A percentile compares a stretch with the other conserved stretches of the same genome.
These are phyloP conservation scores for Escovopsis sp. DNA, from an alignment of 2,329 filamentous ascomycete genomes.

Conservation along the genomic window DNA sequence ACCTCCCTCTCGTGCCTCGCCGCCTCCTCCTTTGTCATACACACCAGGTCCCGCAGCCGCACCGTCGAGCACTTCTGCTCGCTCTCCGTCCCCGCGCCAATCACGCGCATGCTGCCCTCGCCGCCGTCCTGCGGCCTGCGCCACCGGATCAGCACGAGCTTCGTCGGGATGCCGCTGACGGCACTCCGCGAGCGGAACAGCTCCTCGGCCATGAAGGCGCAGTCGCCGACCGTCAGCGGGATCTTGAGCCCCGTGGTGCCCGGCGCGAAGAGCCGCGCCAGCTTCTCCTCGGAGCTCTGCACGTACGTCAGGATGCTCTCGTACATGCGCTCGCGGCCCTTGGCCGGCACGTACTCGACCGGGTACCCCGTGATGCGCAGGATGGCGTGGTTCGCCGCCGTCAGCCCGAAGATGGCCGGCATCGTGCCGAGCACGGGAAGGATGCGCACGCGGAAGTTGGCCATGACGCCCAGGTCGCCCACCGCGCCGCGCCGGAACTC, in stretches of 20 bases:
- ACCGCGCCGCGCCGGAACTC: slow-evolving; percentile 79
- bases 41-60: slow-evolving; percentile 57
- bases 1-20: slow-evolving; percentile 66
- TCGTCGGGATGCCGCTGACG: slow-evolving; percentile 66
- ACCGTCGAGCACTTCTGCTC: slow-evolving; percentile 67
- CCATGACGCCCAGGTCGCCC: slow-evolving; percentile 72
- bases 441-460: slow-evolving; percentile 90
- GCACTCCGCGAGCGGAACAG: slow-evolving; percentile 72
- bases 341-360: slow-evolving; percentile 65
- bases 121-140: slow-evolving; percentile 46
- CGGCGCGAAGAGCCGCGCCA: slow-evolving; percentile 34
- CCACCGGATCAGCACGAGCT: slow-evolving; percentile 74
- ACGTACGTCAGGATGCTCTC: slow-evolving; percentile 64
- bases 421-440: slow-evolving; percentile 90
- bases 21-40: slow-evolving; percentile 89
- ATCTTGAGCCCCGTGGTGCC: slow-evolving; percentile 55
- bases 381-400: slow-evolving; percentile 84
- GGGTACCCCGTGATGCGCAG: slow-evolving; percentile 72
- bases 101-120: slow-evolving; percentile 40
- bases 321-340: slow-evolving; percentile 82
- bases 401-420: slow-evolving; percentile 91
- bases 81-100: slow-evolving; percentile 47
- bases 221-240: slow-evolving; percentile 63
- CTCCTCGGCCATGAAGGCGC: slow-evolving; percentile 82
- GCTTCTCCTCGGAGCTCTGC: slow-evolving; percentile 65